Conservation (phyloP, 495 filamentous ascomycete species). For the Aspergillus conjunctus region DNA sequence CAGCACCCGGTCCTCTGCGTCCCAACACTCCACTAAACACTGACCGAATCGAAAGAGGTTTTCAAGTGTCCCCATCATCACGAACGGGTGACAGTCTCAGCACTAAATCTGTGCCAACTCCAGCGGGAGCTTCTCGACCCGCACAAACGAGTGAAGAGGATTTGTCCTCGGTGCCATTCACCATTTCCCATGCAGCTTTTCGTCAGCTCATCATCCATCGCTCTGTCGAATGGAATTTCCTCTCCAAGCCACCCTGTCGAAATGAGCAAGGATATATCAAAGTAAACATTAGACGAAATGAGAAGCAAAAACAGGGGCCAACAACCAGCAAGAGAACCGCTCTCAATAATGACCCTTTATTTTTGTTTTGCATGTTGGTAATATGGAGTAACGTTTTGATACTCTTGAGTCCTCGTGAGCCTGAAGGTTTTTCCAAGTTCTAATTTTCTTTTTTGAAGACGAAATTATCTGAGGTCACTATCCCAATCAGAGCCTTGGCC, state of each 20-base stretch:
- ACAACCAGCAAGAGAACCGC: not conserved
- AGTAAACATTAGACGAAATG: not conserved
- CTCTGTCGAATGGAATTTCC: not conserved
- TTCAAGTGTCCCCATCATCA: not conserved
- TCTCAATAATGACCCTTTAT: not conserved
- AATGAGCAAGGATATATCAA: not conserved
- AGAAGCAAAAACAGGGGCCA: not conserved
- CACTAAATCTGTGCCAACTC: not conserved
- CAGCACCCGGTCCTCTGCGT: not conserved
- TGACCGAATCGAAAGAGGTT: not conserved
- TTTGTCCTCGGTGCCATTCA: not conserved
- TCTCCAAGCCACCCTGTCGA: not conserved
- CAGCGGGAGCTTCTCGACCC: slow-evolving; percentile 1
- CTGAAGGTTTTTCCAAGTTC: not conserved
- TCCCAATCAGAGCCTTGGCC: not conserved
- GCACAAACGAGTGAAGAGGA: slow-evolving; percentile 6
- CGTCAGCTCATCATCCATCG: not conserved
- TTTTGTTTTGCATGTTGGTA: not conserved
- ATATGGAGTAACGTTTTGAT: too few species aligned
- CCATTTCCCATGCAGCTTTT: not conserved
- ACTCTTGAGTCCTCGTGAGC: not conserved
- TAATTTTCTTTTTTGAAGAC: slow-evolving; percentile 10
- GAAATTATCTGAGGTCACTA: not conserved
- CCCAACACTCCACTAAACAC: not conserved
- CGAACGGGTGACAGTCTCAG: slow-evolving; percentile 4